Conservation (phyloP, 176 grass and related monocot genomes). For the Areca catechu region DNA sequence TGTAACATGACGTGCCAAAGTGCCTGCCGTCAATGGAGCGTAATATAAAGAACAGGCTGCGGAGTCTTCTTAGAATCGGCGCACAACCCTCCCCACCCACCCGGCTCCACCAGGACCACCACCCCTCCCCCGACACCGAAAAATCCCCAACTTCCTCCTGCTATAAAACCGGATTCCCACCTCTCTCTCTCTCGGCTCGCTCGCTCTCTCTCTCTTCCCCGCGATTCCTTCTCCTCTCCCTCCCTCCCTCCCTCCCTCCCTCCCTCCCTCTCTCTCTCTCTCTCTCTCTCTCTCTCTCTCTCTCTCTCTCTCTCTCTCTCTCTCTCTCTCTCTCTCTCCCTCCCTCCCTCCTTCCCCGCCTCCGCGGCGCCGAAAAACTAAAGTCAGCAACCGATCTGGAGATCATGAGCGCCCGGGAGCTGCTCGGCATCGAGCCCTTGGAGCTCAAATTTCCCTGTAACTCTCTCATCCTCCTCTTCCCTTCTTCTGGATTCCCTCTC, state of each 20-base stretch:
- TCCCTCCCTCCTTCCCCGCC: background rate
- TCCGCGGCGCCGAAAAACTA: no score
- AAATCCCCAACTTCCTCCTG: no score
- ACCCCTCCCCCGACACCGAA: no score
- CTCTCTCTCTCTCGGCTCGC: slow-evolving; percentile 4
- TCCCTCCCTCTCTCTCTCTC: slow-evolving; percentile 19
- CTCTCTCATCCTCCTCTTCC: background rate
- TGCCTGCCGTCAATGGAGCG: no score
- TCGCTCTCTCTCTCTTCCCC: background rate
- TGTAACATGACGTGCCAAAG: no score
- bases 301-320: slow-evolving; percentile 15
- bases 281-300: slow-evolving; percentile 13
- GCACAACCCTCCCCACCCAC: no score
- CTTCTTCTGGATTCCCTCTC: background rate
- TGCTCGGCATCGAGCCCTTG: slow-evolving; percentile 49
- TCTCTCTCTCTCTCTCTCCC: slow-evolving; percentile 21
- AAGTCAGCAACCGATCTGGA: background rate
- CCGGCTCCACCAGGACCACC: no score
- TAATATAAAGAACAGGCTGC: no score
- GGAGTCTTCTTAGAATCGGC: no score
- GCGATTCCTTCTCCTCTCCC: background rate
- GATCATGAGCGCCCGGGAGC: slow-evolving; percentile 32
- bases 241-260: background rate
- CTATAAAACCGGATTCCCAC: no score
- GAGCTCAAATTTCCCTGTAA: slow-evolving; percentile 45